phyloP scores from a whole-genome alignment of 306 rosid species.

The Benincasa hispida region DNA sequence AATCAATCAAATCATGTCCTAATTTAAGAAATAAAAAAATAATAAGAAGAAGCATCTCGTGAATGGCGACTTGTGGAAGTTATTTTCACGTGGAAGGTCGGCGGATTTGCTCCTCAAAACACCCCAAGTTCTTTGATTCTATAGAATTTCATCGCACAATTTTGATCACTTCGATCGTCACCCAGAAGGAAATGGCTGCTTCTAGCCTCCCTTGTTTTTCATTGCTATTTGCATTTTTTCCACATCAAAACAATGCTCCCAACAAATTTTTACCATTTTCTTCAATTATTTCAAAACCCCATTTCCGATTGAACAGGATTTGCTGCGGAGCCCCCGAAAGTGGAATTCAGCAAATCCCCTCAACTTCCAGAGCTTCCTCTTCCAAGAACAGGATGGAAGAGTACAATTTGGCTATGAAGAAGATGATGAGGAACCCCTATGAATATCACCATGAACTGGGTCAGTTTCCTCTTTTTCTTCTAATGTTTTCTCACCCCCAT shows the following conservation, averaged over 20 bases:
- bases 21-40: too few species aligned
- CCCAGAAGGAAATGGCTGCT: slow-evolving; percentile 23
- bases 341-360: slow-evolving; percentile 33
- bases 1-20: too few species aligned
- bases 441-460: slow-evolving; percentile 95
- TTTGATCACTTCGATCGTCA: neutral
- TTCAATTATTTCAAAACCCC: slow-evolving; percentile 5
- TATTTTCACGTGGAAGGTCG: neutral
- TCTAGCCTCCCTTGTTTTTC: slow-evolving; percentile 20
- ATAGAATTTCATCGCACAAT: neutral
- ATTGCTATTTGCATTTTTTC: slow-evolving; percentile 24
- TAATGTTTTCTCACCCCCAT: neutral
- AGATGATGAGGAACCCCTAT: slow-evolving; percentile 86
- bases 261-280: slow-evolving; percentile 5
- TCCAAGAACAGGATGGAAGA: slow-evolving; percentile 52
- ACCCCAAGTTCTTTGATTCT: neutral
- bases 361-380: slow-evolving; percentile 16
- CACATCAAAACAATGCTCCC: slow-evolving; percentile 4
- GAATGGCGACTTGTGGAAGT: neutral
- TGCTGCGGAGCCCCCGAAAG: slow-evolving; percentile 43
- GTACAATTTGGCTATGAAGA: slow-evolving; percentile 77
- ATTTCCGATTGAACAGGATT: slow-evolving; percentile 18
- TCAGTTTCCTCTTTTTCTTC: slow-evolving; percentile 30
- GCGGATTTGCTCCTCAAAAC: neutral
- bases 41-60: neutral